phyloP scores from a whole-genome alignment of 257 asterid species.

The Capsicum pubescens region DNA sequence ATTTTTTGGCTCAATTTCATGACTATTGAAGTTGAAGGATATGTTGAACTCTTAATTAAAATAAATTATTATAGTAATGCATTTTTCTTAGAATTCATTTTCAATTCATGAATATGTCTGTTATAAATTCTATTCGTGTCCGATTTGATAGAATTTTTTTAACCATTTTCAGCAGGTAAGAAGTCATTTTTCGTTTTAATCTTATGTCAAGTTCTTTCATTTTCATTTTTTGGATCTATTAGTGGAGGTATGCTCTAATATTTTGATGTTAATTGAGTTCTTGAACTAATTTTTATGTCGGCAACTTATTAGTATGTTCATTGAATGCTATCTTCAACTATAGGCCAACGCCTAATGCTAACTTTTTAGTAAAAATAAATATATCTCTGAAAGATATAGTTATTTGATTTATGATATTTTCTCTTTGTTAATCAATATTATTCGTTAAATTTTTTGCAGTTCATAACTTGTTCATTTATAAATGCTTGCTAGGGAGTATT shows the following conservation, averaged over 20 bases:
- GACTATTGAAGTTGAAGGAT: background rate
- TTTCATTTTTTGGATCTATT: background rate
- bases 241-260: background rate
- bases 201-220: background rate
- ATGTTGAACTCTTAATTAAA: background rate
- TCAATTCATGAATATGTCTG: background rate
- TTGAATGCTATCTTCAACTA: background rate
- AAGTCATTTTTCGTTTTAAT: too few species aligned
- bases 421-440: too few species aligned
- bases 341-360: background rate
- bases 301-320: conserved; percentile 56
- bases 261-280: background rate
- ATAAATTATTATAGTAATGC: background rate
- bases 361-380: background rate
- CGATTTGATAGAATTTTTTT: background rate
- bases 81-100: background rate
- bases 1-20: background rate
- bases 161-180: background rate
- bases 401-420: background rate
- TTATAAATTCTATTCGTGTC: background rate
- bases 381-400: background rate
- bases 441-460: background rate
- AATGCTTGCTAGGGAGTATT: background rate
- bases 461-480: background rate
- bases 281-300: background rate